Percentiles rank a stretch among this genome's conserved stretches.
Evolutionary conservation across 352 stramenopile species (phyloP).

Genomic region (Phytophthora podocarpi): DNA sequence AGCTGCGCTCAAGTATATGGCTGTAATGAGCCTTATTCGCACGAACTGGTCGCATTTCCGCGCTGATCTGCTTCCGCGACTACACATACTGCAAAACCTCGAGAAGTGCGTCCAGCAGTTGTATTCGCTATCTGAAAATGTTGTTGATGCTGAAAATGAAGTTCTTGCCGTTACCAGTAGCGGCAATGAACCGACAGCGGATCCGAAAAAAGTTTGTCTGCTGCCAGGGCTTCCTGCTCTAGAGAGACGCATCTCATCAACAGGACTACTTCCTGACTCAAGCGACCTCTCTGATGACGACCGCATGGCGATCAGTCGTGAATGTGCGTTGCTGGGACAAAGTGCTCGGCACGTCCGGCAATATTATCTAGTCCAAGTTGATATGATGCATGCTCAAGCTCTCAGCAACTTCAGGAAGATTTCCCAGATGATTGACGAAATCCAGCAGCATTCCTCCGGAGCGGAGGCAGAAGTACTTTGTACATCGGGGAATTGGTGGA

Average conservation of each 20-base stretch:
- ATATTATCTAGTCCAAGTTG: conserved; percentile 56
- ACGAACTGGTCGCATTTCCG: conserved; percentile 67
- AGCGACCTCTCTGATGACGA: background rate
- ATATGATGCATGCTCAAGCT: conserved; percentile 35
- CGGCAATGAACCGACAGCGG: background rate
- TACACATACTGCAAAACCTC: conserved; percentile 76
- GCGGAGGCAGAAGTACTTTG: conserved; percentile 38
- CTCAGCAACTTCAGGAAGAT: conserved; percentile 25
- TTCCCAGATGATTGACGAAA: conserved; percentile 10
- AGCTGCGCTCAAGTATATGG: conserved; percentile 64
- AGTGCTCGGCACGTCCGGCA: conserved; percentile 38
- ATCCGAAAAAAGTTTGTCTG: conserved; percentile 53
- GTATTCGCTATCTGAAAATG: conserved; percentile 12
- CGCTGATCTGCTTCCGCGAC: conserved; percentile 66
- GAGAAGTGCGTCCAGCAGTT: conserved; percentile 35
- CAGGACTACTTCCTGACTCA: conserved; percentile 11
- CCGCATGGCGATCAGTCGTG: conserved; percentile 28
- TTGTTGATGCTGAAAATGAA: background rate
- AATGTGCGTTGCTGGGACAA: conserved; percentile 44
- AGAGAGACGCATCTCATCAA: conserved; percentile 26
- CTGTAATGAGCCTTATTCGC: conserved; percentile 47
- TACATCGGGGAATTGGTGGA: conserved; percentile 52
- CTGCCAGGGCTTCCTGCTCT: conserved; percentile 49
- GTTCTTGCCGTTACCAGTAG: no score
- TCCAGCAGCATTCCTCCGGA: background rate